Base-by-base conservation (phyloP, 148 eudicot species). In the Dysphania ambrosioides region DNA sequence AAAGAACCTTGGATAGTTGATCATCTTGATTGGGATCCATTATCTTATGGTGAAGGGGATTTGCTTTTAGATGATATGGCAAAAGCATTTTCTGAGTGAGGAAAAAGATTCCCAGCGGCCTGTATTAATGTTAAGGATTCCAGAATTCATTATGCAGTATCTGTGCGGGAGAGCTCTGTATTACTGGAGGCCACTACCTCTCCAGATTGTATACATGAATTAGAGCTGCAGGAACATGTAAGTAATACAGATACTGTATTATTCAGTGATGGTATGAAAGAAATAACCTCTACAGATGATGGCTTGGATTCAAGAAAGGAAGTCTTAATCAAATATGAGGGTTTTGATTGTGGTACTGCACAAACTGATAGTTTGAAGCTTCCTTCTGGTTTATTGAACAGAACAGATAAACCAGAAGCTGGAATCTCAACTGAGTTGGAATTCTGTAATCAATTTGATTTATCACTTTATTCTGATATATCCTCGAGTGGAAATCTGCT, bases 1-100 rank as follows among this genome's bases (percentile, higher is more conserved):
- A 80, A 78, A 60, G 83, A 86, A 44, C 83, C 89, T 57, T 79
- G 82, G 82, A 77, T 83, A 70, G 77, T 81, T 75, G 94, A 90
- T 72, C 79, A 85, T 85, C 69, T 89, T 36, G 81, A 86, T 69
- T 95, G 99, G 99, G 99, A 95, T 79, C 99, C 99, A 26, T 86
- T 95, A 61, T 92, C 94, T 73, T 87, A 94, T 64, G 97, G 96
- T 31, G 96, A 92, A 58, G 99, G 99, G 73, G 99, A 95, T 83
- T 78, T 95, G 83, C 77, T 81, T 75, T 85, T 92, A 75, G 91
- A 90, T 81, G 99, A 95, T 82, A 79, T 92, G 86, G 92, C 89
- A 60, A 95, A 82, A 82, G 88, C 90, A 71, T 90, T 95, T 79
- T 77, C 90, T 26, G 82, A 78, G 16, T 77, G 86, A 23, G 81